Evolutionary conservation across 306 rosid species (phyloP).

Genomic region (Myrica gale): DNA sequence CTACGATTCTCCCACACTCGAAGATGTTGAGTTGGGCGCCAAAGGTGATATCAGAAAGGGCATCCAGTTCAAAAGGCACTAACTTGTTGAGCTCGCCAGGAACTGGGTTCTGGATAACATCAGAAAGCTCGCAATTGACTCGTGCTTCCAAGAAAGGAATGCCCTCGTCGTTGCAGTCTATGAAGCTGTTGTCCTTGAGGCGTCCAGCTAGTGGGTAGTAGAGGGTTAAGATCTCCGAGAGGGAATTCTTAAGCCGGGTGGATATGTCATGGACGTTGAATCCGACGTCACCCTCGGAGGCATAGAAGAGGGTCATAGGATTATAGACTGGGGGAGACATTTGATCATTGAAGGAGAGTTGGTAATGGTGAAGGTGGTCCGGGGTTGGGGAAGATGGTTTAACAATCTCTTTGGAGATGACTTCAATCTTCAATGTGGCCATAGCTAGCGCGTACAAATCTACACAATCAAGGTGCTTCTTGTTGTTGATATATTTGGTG

Average conservation of each 20-base stretch:
- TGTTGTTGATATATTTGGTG: too few relatives aligned
- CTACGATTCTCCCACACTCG: constrained; percentile 52
- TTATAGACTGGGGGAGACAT: constrained; percentile 37
- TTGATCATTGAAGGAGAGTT: constrained; percentile 57
- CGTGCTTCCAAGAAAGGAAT: constrained; percentile 40
- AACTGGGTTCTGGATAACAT: constrained; percentile 33
- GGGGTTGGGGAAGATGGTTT: constrained; percentile 49
- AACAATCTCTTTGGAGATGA: constrained; percentile 38
- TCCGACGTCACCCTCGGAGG: neutral
- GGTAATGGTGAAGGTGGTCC: constrained; percentile 36
- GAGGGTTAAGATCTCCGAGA: constrained; percentile 37
- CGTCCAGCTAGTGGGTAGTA: constrained; percentile 54
- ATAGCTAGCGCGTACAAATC: too few relatives aligned
- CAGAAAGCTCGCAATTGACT: constrained; percentile 36
- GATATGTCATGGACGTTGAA: constrained; percentile 21
- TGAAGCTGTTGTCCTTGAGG: constrained; percentile 17
- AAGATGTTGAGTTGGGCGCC: constrained; percentile 57
- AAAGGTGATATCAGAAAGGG: constrained; percentile 32
- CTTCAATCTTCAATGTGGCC: constrained; percentile 6
- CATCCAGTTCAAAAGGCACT: constrained; percentile 44
- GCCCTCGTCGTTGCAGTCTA: constrained; percentile 54
- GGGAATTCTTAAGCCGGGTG: constrained; percentile 41
- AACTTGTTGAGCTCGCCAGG: constrained; percentile 44
- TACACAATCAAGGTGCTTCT: too few relatives aligned
- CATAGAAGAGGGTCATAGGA: constrained; percentile 40